Percentiles rank a stretch among this genome's conserved stretches.
Evolutionary conservation across 208 protist genomes (phyloP).

Genomic region (Acanthamoeba castellanii): DNA sequence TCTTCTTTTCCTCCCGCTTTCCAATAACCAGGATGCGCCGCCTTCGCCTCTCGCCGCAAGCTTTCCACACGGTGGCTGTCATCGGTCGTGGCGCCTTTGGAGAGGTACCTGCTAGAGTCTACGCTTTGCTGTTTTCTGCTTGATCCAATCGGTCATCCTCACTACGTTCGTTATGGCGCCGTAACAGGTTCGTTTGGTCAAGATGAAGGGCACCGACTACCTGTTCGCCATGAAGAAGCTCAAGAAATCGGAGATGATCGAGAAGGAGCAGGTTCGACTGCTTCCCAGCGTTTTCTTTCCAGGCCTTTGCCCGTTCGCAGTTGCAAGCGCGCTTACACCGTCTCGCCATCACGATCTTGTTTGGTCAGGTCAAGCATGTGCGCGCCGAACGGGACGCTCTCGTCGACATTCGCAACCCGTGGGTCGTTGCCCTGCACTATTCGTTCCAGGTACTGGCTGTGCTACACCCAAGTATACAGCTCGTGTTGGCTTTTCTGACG

Average conservation of each 20-base stretch:
- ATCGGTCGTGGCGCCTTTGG: constrained; percentile 96
- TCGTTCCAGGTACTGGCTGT: constrained; percentile 88
- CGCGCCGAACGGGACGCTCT: constrained; percentile 92
- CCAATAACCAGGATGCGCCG: constrained; percentile 82
- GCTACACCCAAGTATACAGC: not conserved
- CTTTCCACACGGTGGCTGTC: constrained; percentile 93
- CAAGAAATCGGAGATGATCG: constrained; percentile 93
- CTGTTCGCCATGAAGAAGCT: constrained; percentile 95
- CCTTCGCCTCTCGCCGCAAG: constrained; percentile 85
- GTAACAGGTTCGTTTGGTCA: constrained; percentile 84
- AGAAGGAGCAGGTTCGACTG: constrained; percentile 90
- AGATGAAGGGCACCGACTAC: constrained; percentile 89
- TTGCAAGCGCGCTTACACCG: not conserved
- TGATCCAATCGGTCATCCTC: not conserved
- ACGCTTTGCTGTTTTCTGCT: constrained; percentile 40
- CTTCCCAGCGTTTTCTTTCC: not conserved
- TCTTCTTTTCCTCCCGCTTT: not conserved
- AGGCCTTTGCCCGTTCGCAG: not conserved
- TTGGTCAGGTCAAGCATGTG: constrained; percentile 90
- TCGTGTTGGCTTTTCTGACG: not conserved
- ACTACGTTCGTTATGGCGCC: not conserved
- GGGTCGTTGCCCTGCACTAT: constrained; percentile 93
- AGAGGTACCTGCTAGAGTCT: constrained; percentile 87
- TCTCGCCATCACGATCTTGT: constrained; percentile 29
- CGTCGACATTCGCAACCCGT: constrained; percentile 86